A percentile compares a stretch with the other conserved stretches of the same genome.
These are phyloP conservation scores for Pseudogymnoascus sp. DNA, from an alignment of 2,329 filamentous ascomycete genomes.

Conservation along the genomic window DNA sequence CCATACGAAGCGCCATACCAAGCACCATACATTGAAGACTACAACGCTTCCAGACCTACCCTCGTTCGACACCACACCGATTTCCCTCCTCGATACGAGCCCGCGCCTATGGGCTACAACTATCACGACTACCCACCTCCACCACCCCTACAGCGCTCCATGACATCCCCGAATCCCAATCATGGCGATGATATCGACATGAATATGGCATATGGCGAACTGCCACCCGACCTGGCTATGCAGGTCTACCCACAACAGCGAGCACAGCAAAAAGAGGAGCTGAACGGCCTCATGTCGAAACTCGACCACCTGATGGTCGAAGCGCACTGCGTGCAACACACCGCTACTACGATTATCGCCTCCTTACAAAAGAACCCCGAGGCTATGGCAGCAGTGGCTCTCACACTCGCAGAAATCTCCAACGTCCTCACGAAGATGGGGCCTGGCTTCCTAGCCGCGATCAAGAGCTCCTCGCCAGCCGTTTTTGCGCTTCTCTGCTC, in stretches of 20 bases:
- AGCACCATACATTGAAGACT: constrained; percentile 16
- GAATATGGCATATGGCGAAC: constrained; percentile 81
- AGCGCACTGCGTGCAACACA: constrained; percentile 80
- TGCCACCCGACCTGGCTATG: constrained; percentile 58
- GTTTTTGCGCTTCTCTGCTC: constrained; percentile 80
- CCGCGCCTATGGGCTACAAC: background rate
- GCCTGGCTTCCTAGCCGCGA: constrained; percentile 62
- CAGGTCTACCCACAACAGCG: constrained; percentile 44
- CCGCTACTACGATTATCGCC: constrained; percentile 71
- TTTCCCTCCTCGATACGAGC: constrained; percentile 10
- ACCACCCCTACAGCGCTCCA: constrained; percentile 16
- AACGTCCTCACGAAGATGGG: constrained; percentile 75
- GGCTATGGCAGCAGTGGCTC: constrained; percentile 83
- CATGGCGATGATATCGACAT: constrained; percentile 58
- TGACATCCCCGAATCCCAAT: constrained; percentile 23
- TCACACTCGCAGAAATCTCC: constrained; percentile 86
- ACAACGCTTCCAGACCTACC: constrained; percentile 12
- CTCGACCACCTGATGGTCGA: constrained; percentile 76
- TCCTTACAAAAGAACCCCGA: constrained; percentile 78
- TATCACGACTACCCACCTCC: constrained; percentile 13
- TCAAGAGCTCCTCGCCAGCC: constrained; percentile 76
- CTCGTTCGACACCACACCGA: constrained; percentile 24
- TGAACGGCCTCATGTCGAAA: constrained; percentile 60
- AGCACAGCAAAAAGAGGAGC: constrained; percentile 43
- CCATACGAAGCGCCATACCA: constrained; percentile 6